Evolutionary conservation across 306 rosid species (phyloP).

Genomic region (Cicer judaicum): DNA sequence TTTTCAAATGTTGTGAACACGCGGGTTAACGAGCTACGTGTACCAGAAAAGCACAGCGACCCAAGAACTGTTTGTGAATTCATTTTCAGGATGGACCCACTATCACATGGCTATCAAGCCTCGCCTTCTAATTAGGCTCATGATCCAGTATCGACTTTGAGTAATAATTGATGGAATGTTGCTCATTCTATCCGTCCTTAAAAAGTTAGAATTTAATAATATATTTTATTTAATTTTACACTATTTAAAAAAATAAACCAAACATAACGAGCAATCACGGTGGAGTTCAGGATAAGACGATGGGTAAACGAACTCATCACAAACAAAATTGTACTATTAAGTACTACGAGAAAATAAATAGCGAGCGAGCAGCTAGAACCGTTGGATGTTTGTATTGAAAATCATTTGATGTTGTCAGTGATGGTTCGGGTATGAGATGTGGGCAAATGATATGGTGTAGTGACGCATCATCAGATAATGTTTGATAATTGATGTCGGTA

Average conservation of each 20-base stretch:
- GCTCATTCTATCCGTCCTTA: too few species aligned
- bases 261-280: background rate
- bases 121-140: background rate
- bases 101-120: background rate
- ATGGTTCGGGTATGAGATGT: background rate
- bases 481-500: background rate
- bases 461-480: background rate
- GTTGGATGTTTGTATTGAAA: conserved; percentile 39
- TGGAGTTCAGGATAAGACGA: conserved; percentile 25
- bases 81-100: background rate
- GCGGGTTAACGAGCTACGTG: too few species aligned
- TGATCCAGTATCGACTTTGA: background rate
- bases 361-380: background rate
- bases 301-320: conserved; percentile 3
- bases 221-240: too few species aligned
- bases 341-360: background rate
- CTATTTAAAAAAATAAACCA: too few species aligned
- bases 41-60: background rate
- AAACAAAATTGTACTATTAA: background rate
- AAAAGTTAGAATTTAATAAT: too few species aligned
- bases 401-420: conserved; percentile 32
- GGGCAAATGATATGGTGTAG: conserved; percentile 17
- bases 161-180: conserved; percentile 26
- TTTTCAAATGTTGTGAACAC: too few species aligned
- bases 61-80: background rate